phyloP scores from a whole-genome alignment of 495 filamentous ascomycete species.

The Oleoguttula mirabilis region DNA sequence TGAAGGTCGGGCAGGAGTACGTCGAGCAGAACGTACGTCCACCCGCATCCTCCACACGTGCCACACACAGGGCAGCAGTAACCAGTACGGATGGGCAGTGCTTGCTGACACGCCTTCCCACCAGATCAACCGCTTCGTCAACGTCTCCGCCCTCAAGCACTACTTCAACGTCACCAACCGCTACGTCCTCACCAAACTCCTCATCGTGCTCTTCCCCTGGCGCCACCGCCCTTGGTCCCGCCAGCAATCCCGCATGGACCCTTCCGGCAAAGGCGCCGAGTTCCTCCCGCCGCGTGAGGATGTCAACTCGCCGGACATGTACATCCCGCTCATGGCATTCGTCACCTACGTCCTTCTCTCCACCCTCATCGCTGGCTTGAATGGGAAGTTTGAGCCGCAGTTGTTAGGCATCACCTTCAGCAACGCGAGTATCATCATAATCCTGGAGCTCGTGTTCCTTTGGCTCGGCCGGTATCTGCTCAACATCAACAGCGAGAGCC shows the following conservation, averaged over 20 bases:
- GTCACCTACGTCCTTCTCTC: slow-evolving; percentile 95
- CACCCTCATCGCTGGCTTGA: slow-evolving; percentile 75
- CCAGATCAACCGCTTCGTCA: slow-evolving; percentile 86
- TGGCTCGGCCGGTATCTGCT: slow-evolving; percentile 91
- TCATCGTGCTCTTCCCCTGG: slow-evolving; percentile 93
- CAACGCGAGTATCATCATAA: slow-evolving; percentile 64
- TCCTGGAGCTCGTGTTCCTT: slow-evolving; percentile 75
- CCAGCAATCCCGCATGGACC: slow-evolving; percentile 33
- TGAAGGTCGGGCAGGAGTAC: slow-evolving; percentile 79
- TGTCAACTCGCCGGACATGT: slow-evolving; percentile 97
- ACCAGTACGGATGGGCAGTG: not conserved
- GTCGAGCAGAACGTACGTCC: slow-evolving; percentile 73
- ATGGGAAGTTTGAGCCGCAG: slow-evolving; percentile 89
- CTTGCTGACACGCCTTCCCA: not conserved
- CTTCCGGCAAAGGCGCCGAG: slow-evolving; percentile 44
- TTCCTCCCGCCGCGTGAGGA: slow-evolving; percentile 94
- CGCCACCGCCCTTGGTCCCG: slow-evolving; percentile 93
- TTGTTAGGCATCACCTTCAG: slow-evolving; percentile 79
- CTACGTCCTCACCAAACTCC: slow-evolving; percentile 34
- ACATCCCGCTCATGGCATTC: slow-evolving; percentile 89
- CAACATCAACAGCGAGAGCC: slow-evolving; percentile 74
- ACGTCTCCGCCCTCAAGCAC: slow-evolving; percentile 44
- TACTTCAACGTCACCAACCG: slow-evolving; percentile 37
- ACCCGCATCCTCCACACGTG: not conserved
- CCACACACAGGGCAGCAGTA: not conserved